Base-by-base conservation (phyloP, 2,329 filamentous ascomycete genomes). In the Pseudonectria foliicola region DNA sequence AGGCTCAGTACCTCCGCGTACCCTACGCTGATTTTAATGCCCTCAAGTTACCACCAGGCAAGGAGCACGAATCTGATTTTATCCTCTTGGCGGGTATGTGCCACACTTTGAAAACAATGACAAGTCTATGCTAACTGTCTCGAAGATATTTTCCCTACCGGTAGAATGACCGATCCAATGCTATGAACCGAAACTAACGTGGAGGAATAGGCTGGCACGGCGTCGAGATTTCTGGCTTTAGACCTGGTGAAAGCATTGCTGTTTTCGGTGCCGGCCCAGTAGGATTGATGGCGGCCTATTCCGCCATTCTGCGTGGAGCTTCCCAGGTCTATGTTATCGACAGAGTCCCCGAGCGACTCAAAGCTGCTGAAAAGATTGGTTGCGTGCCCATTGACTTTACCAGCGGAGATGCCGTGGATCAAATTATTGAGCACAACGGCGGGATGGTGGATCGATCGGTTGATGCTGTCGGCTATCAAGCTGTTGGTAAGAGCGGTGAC, bases 21-120 rank as follows among this genome's bases (percentile, higher is more conserved):
- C 79, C 79, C 0, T 82, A 75, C 38, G 79, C 78, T 2, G 79
- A 82, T 49, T 81, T 81, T 59, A 82, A 82, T 40, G 73, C 73
- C 6, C 55, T 83, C 23, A 71, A 71, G 34, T 59, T 84, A 2
- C 78, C 79, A 1, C 60, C 68, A 6, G 77, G 77, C 1, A 77
- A 62, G 12, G 74, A 80, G 41, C 63, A 78, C 30, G 78, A 82
- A 50, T 63, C 70, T 0, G 77, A 80, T 45, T 81, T 77, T 43
- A 71, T 72, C 33, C 50, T 69, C 2, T 55, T 69, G 2, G 65
- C 66, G 16, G 62, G 60, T 61, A 24, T 66, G 29, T 70, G 68
- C 35, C 60, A 63, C 2, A 68, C 33, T 47, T 1, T 49, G 7
- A 7, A 18, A 6, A 7, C 12, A 18, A 15, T 6, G 14, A 30